Base-by-base conservation (phyloP, 768 basidiomycete species). In the Pleurotus sapidus region DNA sequence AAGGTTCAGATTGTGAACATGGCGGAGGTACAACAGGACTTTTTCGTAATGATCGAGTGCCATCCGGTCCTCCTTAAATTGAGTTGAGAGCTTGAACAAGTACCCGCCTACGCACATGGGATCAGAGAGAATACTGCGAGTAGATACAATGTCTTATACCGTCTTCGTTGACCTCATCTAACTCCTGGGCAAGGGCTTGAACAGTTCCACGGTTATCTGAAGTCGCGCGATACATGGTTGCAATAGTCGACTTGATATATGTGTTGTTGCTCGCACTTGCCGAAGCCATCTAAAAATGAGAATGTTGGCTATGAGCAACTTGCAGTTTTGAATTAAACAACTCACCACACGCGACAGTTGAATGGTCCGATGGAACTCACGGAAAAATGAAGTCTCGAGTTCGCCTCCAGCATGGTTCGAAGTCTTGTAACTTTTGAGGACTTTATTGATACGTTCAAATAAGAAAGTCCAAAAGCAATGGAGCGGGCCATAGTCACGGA, bases 381-480 rank as follows among this genome's bases (percentile, higher is more conserved):
- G 45, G 25, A 57, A 57, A 24, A 57, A 57, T 7, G 46, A 39
- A n/a, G 43, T 48, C 43, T 57, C 46, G 1, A 47, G 46, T 23
- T 37, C 5, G 40, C 56, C 42, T 59, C 62, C 8, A 1, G 48
- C 20, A 18, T 70, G 72, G 42, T 74, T 73, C 39, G 66, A 68
- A 0, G 71, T 72, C 30, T 68, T 68, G 60, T 68, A 73, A 4
- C 63, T 61, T 61, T 75, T 75, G 3, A 75, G 56, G 2, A 74
- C 64, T 30, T 71, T 72, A 58, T 76, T 76, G 1, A 75, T 55
- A 0, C 67, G 58, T 43, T 75, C 75, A 18, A 69, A 71, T 0
- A 74, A 61, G 49, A 75, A 76, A 0, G 64, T 70, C 74, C 74
- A 76, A 53, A 74, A 76, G 6, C 65, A 65, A 25, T 72, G 68